These are phyloP conservation scores for Yamadazyma nakazawae DNA, from an alignment of 805 yeast species.

Conservation along the genomic window DNA sequence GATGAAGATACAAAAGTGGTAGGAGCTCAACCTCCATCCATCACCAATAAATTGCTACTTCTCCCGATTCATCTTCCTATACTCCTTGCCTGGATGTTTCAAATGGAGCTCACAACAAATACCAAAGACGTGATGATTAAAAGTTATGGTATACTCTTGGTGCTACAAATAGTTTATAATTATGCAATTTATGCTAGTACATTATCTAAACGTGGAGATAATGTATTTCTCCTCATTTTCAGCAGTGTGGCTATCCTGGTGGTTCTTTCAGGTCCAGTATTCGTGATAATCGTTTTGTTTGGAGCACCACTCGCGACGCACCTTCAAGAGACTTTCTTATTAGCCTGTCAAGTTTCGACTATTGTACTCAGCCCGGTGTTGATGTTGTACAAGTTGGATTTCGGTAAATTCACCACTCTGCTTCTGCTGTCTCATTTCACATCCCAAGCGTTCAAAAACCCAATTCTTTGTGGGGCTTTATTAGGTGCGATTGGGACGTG, in stretches of 20 bases:
- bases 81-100: slow-evolving; percentile 27
- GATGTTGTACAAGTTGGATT: slow-evolving; percentile 49
- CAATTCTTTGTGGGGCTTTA: slow-evolving; percentile 26
- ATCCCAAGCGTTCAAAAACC: slow-evolving; percentile 22
- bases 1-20: slow-evolving; percentile 6
- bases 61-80: slow-evolving; percentile 31
- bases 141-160: slow-evolving; percentile 24
- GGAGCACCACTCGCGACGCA: slow-evolving; percentile 76
- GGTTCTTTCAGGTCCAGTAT: slow-evolving; percentile 36
- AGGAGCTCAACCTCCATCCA: slow-evolving; percentile 6
- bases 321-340: slow-evolving; percentile 51
- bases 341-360: slow-evolving; percentile 60
- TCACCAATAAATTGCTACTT: slow-evolving; percentile 9
- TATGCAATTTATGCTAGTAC: slow-evolving; percentile 14
- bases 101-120: slow-evolving; percentile 26
- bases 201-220: slow-evolving; percentile 10
- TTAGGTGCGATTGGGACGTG: slow-evolving; percentile 63
- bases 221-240: slow-evolving; percentile 21
- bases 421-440: slow-evolving; percentile 21
- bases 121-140: slow-evolving; percentile 20
- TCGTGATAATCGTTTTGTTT: slow-evolving; percentile 49
- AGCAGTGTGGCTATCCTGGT: slow-evolving; percentile 31
- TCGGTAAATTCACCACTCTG: slow-evolving; percentile 28
- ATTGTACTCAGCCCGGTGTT: slow-evolving; percentile 65
- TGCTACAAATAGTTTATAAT: slow-evolving; percentile 24